Evolutionary conservation across 768 basidiomycete species (phyloP).

Genomic region (Punctularia strigosozonata): DNA sequence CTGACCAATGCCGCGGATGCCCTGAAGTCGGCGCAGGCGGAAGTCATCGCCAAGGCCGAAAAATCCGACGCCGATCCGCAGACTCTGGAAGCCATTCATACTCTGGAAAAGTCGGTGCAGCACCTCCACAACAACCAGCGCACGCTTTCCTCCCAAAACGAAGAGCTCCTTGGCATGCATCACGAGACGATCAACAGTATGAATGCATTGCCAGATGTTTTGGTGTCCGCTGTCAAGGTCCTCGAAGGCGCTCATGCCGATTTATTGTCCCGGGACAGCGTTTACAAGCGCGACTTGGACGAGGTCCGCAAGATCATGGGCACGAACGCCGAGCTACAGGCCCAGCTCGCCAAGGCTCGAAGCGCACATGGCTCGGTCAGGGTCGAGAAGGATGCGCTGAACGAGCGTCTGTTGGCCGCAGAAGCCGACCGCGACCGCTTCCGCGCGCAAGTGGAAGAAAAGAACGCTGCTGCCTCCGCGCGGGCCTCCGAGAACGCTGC

Average conservation of each 20-base stretch:
- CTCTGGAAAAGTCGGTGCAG: slow-evolving; percentile 16
- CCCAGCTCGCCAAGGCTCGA: slow-evolving; percentile 66
- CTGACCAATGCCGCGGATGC: slow-evolving; percentile 32
- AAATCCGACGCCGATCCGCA: too few relatives aligned
- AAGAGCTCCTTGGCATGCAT: slow-evolving; percentile 38
- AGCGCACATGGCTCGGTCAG: slow-evolving; percentile 67
- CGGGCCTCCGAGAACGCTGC: slow-evolving; percentile 35
- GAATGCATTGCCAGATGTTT: slow-evolving; percentile 43
- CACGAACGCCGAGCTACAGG: slow-evolving; percentile 55
- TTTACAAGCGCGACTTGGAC: slow-evolving; percentile 51
- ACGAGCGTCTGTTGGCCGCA: slow-evolving; percentile 43
- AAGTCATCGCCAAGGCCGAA: slow-evolving; percentile 6
- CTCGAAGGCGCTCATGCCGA: slow-evolving; percentile 55
- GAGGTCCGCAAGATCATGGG: slow-evolving; percentile 46
- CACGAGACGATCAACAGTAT: slow-evolving; percentile 43
- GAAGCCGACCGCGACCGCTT: slow-evolving; percentile 61
- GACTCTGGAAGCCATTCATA: too few relatives aligned
- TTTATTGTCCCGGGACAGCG: slow-evolving; percentile 45
- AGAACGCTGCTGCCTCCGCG: slow-evolving; percentile 29
- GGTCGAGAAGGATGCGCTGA: slow-evolving; percentile 69
- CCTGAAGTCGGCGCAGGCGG: slow-evolving; percentile 22
- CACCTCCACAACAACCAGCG: slow-evolving; percentile 39
- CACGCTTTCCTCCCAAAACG: slow-evolving; percentile 31
- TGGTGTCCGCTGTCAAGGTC: slow-evolving; percentile 38
- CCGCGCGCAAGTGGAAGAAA: slow-evolving; percentile 40